Evolutionary conservation across 108 stramenopile species (phyloP), one percentile per base, ranked within the genome.

Genomic region (Pseudonitzschia multiseries): DNA sequence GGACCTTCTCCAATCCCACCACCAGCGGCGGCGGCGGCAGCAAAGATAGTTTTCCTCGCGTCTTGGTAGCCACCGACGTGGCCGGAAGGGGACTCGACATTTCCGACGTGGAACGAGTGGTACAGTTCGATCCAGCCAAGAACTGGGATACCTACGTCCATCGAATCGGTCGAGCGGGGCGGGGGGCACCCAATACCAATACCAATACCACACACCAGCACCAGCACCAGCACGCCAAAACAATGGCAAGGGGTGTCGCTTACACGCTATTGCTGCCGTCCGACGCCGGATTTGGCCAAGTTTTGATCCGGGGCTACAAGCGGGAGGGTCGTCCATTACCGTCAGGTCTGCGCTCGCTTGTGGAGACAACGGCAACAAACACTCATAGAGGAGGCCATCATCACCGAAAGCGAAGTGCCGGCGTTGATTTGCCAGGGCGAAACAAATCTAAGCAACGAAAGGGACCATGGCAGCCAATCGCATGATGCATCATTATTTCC

Each of bases 61-160:
- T 96, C 31, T 77, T 99, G 48, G 87, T 99, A 57, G 99, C 98
- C 0, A 99, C 98, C 1, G 99, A 99, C 73, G 98, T 99, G 0
- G 99, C 98, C 18, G 91, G 97, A 20, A 90, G 99, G 33, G 99
- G 99, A 20, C 79, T 99, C 73, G 99, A 99, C 75, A 92, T 99
- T 75, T 84, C 88, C 4, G 71, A 94, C 60, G 93, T 99, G 13
- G 76, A 90, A 57, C 91, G 94, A 15, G 97, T 99, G 12, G 78
- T 99, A 28, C 91, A 97, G 69, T 90, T 91, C 73, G 94, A 98
- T 81, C 94, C 96, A 4, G 96, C 99, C 32, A 92, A 87, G 62
- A 94, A 93, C 87, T 73, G 92, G 48, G 92, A 94, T 68, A 89
- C 96, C 21, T 89, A 96, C 68, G 96, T 99, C 2, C 99, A 99